Base-by-base conservation (phyloP, 1,139 yeast genomes). In the Magnusiomyces suaveolens region DNA sequence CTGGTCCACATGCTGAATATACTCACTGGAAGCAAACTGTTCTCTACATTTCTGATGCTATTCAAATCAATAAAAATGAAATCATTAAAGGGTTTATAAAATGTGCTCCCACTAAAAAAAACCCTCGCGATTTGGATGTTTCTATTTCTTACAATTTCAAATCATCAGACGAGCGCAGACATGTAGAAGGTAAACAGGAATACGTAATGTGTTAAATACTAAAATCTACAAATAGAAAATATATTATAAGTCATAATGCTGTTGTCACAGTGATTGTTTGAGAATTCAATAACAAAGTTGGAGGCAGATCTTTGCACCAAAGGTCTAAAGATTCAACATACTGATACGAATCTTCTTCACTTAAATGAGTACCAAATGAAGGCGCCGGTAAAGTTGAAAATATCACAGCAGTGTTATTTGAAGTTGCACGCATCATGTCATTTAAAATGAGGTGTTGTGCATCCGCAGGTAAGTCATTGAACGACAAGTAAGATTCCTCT, bases 201-300 rank as follows among this genome's bases (percentile, higher is more conserved):
- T 55, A 52, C 29, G 29, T 55, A 25, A 55, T 55, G 57, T 55
- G 57, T 44, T 55, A 53, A 32, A 21, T 14, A 25, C 8, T 23
- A 23, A 23, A 23, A 8, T n/a, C n/a, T 12, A 24, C 25, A 29
- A 20, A 10, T 48, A 39, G 16, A 10, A 20, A 12, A 12, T 14
- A 43, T n/a, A n/a, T n/a, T n/a, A n/a, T 16, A 20, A 33, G 46
- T 61, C 72, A 87, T 59, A 87, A 73, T 24, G 95, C 89, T 14
- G 97, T 90, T 0, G 98, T 92, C 1, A 92, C 97, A 0, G 98
- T 92, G 74, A 90, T 88, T 0, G 96, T 84, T 69, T 89, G 95
- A 0, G 97, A 87, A 66, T 92, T 90, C 55, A 92, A 76, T 58
- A 92, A 70, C 65, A 92, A 68, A 2, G 81, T 77, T 0, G 97